These are phyloP conservation scores for Talaromyces sp. DNA, from an alignment of 2,329 filamentous ascomycete species.

Conservation along the genomic window DNA sequence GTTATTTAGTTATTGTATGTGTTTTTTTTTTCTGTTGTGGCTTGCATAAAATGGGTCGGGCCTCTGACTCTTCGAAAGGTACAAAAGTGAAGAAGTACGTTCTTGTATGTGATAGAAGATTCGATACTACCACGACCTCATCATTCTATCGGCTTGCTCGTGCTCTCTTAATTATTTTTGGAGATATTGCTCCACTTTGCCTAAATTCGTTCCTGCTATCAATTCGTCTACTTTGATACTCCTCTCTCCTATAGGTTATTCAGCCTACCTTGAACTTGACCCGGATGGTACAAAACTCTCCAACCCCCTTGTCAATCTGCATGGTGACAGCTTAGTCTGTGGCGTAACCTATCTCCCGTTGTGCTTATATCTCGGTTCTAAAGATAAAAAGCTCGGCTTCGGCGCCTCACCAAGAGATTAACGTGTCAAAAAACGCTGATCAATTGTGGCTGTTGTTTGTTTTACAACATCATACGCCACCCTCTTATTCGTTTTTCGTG, in stretches of 20 bases:
- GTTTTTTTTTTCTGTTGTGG: background rate
- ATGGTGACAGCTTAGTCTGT: constrained; percentile 8
- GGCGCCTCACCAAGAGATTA: background rate
- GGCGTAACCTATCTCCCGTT: background rate
- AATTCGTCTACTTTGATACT: constrained; percentile 1
- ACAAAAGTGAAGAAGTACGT: background rate
- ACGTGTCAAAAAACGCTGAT: constrained; percentile 1
- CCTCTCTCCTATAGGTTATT: background rate
- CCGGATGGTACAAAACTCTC: background rate
- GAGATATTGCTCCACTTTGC: background rate
- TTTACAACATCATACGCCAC: constrained; percentile 3
- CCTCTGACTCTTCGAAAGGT: background rate
- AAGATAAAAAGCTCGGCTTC: background rate
- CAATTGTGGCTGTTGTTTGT: constrained; percentile 12
- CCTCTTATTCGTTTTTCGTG: background rate
- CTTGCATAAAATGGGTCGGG: constrained; percentile 5
- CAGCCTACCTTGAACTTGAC: background rate
- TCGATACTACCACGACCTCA: background rate
- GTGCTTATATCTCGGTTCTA: background rate
- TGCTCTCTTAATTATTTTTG: background rate
- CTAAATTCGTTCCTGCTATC: background rate
- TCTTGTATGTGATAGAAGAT: background rate
- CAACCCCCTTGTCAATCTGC: constrained; percentile 10
- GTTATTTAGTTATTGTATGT: background rate
- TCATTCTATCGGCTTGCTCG: background rate